Conservation (phyloP, 129 eudicot genomes). For the Flaveria ramosissima region DNA sequence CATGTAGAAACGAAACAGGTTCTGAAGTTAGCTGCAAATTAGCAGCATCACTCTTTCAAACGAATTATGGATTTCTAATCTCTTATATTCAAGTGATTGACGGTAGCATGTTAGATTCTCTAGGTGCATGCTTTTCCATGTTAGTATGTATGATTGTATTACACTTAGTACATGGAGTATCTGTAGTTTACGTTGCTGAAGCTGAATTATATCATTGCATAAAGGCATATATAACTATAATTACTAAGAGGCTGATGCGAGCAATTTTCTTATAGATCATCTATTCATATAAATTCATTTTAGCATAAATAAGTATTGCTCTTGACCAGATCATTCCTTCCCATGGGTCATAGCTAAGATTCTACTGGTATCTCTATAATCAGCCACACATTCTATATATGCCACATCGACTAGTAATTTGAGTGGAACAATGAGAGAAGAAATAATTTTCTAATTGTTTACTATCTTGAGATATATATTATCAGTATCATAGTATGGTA, state of each 20-base stretch:
- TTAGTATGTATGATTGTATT: conserved; percentile 1
- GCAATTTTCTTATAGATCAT: background rate
- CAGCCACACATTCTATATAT: background rate
- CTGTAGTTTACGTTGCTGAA: conserved; percentile 13
- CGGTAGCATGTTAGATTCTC: background rate
- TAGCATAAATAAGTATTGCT: background rate
- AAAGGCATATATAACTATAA: background rate
- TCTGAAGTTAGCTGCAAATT: background rate
- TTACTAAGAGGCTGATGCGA: conserved; percentile 10
- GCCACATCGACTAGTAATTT: conserved; percentile 2
- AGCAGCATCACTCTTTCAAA: conserved; percentile 16
- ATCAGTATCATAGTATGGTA: background rate
- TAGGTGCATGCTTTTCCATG: background rate
- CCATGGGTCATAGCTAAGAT: background rate
- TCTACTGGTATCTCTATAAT: background rate
- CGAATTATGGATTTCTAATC: background rate
- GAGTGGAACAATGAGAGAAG: background rate
- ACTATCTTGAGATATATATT: background rate
- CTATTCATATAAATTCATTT: background rate
- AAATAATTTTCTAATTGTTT: background rate
- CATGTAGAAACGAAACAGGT: background rate
- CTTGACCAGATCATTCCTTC: background rate
- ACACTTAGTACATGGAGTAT: conserved; percentile 1
- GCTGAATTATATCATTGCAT: background rate
- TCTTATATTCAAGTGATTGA: background rate